These are phyloP conservation scores for Dothideomycetes sp. DNA, from an alignment of 2,329 filamentous ascomycete species.

Conservation along the genomic window DNA sequence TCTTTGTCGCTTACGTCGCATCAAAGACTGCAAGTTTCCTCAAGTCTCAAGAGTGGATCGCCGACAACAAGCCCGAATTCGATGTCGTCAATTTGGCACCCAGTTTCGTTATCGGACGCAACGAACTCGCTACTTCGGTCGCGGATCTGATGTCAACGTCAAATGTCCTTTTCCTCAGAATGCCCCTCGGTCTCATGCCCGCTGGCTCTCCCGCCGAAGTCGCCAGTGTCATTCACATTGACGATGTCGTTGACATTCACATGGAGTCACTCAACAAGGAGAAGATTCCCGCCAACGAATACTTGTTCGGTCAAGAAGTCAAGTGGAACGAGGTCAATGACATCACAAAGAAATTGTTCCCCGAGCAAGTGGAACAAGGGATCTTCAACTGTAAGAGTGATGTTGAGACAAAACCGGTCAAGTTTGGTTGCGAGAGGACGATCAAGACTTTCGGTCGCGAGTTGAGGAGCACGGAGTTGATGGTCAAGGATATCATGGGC, in stretches of 20 bases:
- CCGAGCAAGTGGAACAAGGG: slow-evolving; percentile 14
- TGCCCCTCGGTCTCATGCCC: slow-evolving; percentile 15
- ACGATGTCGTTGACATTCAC: slow-evolving; percentile 27
- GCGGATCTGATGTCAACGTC: slow-evolving; percentile 18
- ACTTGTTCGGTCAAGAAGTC: slow-evolving; percentile 4
- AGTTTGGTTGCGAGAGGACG: slow-evolving; percentile 16
- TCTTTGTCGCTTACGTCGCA: slow-evolving; percentile 21
- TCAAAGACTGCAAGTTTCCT: slow-evolving; percentile 21
- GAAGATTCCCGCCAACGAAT: slow-evolving; percentile 7
- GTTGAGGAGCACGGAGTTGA: slow-evolving; percentile 14
- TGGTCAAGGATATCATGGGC: slow-evolving; percentile 15
- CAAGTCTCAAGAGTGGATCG: slow-evolving; percentile 20
- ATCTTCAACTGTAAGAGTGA: slow-evolving; percentile 11
- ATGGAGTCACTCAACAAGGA: slow-evolving; percentile 21
- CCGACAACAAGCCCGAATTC: slow-evolving; percentile 20
- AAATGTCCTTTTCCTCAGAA: slow-evolving; percentile 18
- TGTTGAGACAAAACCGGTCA: slow-evolving; percentile 13
- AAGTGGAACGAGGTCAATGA: slow-evolving; percentile 17
- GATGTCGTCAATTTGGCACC: slow-evolving; percentile 25
- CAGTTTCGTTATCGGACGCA: slow-evolving; percentile 23
- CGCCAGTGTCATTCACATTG: slow-evolving; percentile 18
- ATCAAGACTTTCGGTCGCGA: slow-evolving; percentile 17
- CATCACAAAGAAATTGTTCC: slow-evolving; percentile 15
- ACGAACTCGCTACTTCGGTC: slow-evolving; percentile 21
- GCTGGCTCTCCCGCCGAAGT: slow-evolving; percentile 7